phyloP scores from a whole-genome alignment of 2,329 filamentous ascomycete genomes.

The Pezicula carpinea region DNA sequence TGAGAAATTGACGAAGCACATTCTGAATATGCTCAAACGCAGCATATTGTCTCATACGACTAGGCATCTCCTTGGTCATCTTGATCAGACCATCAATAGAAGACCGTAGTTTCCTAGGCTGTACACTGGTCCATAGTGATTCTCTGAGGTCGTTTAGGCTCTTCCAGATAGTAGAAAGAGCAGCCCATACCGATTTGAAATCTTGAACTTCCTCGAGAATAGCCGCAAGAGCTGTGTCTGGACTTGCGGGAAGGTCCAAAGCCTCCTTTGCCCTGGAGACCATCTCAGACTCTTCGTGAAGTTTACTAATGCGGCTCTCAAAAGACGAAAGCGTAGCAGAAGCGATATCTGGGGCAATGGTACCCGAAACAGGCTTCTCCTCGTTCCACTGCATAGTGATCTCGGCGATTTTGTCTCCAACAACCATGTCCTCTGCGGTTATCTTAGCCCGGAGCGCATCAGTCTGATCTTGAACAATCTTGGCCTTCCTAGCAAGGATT shows the following conservation, averaged over 20 bases:
- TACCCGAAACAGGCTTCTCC: conserved; percentile 94
- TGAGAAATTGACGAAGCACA: conserved; percentile 80
- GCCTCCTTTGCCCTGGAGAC: conserved; percentile 96
- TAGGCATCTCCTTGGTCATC: conserved; percentile 99
- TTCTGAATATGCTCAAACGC: conserved; percentile 99
- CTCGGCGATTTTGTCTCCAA: conserved; percentile 82
- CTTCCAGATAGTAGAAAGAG: conserved; percentile 92
- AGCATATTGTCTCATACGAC: conserved; percentile 97
- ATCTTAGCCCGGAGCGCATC: conserved; percentile 96
- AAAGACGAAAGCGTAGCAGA: conserved; percentile 78
- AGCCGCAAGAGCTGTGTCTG: conserved; percentile 75
- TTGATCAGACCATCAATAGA: conserved; percentile 90
- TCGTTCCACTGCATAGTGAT: conserved; percentile 87
- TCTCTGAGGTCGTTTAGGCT: conserved; percentile 92
- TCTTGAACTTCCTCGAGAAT: conserved; percentile 96
- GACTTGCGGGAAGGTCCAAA: conserved; percentile 76
- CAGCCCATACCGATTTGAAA: conserved; percentile 98
- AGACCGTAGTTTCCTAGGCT: conserved; percentile 86
- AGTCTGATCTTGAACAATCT: conserved; percentile 93
- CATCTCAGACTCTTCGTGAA: conserved; percentile 87
- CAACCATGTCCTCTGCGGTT: conserved; percentile 83
- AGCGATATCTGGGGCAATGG: conserved; percentile 83
- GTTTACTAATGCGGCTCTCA: conserved; percentile 75
- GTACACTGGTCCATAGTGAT: conserved; percentile 89
- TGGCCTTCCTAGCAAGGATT: conserved; percentile 84